Percentiles rank a stretch among this genome's conserved stretches.
phyloP scores from a whole-genome alignment of 495 filamentous ascomycete species.

The Xylaria nigripes region DNA sequence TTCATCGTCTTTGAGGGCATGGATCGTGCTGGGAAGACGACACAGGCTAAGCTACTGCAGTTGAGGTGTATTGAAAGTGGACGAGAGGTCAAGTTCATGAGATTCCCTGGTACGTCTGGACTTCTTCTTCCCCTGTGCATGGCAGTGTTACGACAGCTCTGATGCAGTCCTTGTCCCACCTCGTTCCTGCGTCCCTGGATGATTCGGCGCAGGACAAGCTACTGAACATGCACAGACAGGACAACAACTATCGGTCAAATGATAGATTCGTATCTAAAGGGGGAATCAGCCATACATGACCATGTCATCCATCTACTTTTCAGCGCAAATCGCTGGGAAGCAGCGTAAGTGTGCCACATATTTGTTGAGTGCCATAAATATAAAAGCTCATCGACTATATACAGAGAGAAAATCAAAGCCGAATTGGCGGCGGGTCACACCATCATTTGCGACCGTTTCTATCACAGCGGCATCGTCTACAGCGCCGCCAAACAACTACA shows the following conservation, averaged over 20 bases:
- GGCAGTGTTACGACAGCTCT: not conserved
- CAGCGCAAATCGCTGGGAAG: constrained; percentile 93
- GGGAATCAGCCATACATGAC: constrained; percentile 68
- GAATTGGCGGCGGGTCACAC: constrained; percentile 59
- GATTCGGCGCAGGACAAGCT: not conserved
- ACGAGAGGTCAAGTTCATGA: constrained; percentile 59
- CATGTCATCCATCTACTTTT: constrained; percentile 93
- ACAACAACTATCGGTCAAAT: constrained; percentile 82
- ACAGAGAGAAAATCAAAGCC: constrained; percentile 49
- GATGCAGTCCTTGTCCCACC: not conserved
- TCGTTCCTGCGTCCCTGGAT: not conserved
- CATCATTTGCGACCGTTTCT: constrained; percentile 86
- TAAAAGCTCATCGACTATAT: not conserved
- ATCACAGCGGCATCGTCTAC: constrained; percentile 88
- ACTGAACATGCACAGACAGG: constrained; percentile 50
- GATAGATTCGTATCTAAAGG: constrained; percentile 80
- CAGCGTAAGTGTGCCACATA: constrained; percentile 40
- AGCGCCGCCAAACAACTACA: constrained; percentile 83
- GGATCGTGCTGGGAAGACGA: constrained; percentile 91
- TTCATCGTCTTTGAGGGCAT: constrained; percentile 90
- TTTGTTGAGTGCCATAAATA: not conserved
- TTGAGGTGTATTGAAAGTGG: constrained; percentile 53
- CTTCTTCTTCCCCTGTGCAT: not conserved
- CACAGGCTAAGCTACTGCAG: constrained; percentile 71
- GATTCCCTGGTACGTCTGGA: constrained; percentile 72